phyloP scores from a whole-genome alignment of 495 filamentous ascomycete genomes.

The Rostrohypoxylon terebratum region DNA sequence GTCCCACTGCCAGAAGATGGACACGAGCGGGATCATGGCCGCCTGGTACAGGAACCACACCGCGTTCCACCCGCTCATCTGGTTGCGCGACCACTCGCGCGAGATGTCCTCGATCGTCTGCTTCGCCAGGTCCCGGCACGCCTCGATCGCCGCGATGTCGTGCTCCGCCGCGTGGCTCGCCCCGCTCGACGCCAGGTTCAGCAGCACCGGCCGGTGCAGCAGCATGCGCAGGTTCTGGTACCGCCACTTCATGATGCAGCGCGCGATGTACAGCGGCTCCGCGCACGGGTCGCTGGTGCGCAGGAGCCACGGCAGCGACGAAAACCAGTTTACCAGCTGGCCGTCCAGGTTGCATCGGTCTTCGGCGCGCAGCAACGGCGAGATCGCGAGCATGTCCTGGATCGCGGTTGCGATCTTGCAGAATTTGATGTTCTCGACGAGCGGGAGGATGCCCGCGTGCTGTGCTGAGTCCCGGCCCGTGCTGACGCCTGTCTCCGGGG shows the following conservation, averaged over 20 bases:
- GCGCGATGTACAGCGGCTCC: constrained; percentile 73
- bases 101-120: constrained; percentile 78
- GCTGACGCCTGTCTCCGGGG: constrained; percentile 68
- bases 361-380: constrained; percentile 71
- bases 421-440: constrained; percentile 83
- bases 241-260: constrained; percentile 84
- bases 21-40: constrained; percentile 79
- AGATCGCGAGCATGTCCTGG: constrained; percentile 78
- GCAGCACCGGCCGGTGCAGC: constrained; percentile 78
- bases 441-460: constrained; percentile 72
- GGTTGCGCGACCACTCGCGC: constrained; percentile 73
- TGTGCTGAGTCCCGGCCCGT: constrained; percentile 63
- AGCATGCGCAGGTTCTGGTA: constrained; percentile 83
- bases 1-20: constrained; percentile 73
- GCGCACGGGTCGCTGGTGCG: constrained; percentile 76
- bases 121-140: constrained; percentile 75
- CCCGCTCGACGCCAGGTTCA: constrained; percentile 76
- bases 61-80: constrained; percentile 84
- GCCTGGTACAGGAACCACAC: constrained; percentile 88
- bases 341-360: constrained; percentile 73
- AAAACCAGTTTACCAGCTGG: constrained; percentile 78
- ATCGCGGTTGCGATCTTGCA: constrained; percentile 82
- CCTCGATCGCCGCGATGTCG: constrained; percentile 75
- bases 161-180: constrained; percentile 71
- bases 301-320: constrained; percentile 76